Base-by-base conservation (phyloP, 2,329 filamentous ascomycete species). In the Colletotrichum spaethianum region DNA sequence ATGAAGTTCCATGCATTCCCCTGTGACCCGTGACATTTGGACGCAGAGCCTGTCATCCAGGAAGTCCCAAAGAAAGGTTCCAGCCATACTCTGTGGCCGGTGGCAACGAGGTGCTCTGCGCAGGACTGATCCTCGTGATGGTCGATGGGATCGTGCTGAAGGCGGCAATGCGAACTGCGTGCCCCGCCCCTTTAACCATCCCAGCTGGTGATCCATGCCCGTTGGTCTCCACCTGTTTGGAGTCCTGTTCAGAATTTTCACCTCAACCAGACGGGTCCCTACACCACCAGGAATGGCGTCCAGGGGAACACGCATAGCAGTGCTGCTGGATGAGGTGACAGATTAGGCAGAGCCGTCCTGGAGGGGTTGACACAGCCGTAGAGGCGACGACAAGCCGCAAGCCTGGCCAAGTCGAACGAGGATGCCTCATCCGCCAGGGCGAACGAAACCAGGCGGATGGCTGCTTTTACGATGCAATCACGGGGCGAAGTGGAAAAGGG, bases 201-300 rank as follows among this genome's bases (percentile, higher is more conserved):
- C 38, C 28, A 26, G 36, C 31, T 18, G 23, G 18, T 28, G 16
- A 42, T 53, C 31, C 46, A 16, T 16, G 11, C 33, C 23, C 33
- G 4, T 20, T 6, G 16, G 33, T n/a, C 44, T 11, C 62, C 55
- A 60, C 67, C 4, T 5, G 12, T 14, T 23, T 23, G 31, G 31
- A 48, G 40, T n/a, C 52, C 38, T 18, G 23, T 23, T 36, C 28
- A n/a, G 48, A 67, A 42, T 33, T 67, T 71, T 46, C 31, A 56
- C 6, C 3, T 4, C 5, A 16, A 31, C 20, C 33, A 31, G 26
- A 31, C 26, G 38, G 57, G 23, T 20, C 44, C n/a, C n/a, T n/a
- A n/a, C 4, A 16, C 4, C n/a, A 4, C 18, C 20, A 26, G 3
- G 26, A 52, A 52, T 6, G 26, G 3, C 48, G 18, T 50, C 28